Evolutionary conservation across 768 basidiomycete genomes (phyloP).

Genomic region (Mrakia hoshinonis): DNA sequence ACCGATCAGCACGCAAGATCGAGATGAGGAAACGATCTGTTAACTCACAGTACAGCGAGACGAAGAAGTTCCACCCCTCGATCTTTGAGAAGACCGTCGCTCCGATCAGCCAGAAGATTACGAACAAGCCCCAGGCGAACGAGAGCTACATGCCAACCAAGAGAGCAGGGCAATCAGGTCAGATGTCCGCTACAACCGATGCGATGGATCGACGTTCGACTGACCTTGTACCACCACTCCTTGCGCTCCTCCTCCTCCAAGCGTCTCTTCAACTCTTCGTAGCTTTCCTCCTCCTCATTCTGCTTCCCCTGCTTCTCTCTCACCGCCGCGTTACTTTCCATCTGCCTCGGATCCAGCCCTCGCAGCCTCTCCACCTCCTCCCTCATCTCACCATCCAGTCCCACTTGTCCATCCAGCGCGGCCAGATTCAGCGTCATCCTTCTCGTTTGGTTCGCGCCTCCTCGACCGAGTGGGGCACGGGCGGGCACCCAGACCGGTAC

Average conservation of each 20-base stretch:
- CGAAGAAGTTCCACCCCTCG: conserved; percentile 33
- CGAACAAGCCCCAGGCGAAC: neutral
- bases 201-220: too few species aligned
- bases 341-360: neutral
- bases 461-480: conserved; percentile 48
- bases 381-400: conserved; percentile 49
- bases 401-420: conserved; percentile 51
- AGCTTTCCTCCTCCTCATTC: conserved; percentile 30
- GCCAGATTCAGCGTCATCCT: conserved; percentile 58
- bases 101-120: conserved; percentile 26
- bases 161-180: conserved; percentile 34
- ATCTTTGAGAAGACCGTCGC: conserved; percentile 32
- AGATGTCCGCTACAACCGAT: too few species aligned
- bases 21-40: neutral
- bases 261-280: conserved; percentile 33
- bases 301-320: neutral
- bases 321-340: conserved; percentile 50
- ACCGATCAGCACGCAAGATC: neutral
- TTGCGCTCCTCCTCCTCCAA: conserved; percentile 42
- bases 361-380: neutral
- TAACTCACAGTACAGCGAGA: conserved; percentile 26
- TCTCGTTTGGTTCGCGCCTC: conserved; percentile 1
- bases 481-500: conserved; percentile 50
- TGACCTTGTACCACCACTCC: conserved; percentile 44
- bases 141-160: neutral